Conservation (phyloP, 306 rosid species). For the Lablab purpureus region DNA sequence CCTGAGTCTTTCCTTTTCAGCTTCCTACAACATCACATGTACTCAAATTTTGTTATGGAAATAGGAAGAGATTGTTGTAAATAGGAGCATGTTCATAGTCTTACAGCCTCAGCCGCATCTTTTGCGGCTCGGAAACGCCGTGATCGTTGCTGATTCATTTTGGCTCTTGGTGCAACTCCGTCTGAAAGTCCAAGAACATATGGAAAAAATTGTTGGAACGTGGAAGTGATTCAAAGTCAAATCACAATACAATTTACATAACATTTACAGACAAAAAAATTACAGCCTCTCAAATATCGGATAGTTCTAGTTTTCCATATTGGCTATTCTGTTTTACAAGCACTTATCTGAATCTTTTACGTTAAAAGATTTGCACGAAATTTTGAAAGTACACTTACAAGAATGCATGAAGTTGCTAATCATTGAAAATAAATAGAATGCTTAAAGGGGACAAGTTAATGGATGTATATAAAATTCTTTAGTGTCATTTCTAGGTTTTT, state of each 20-base stretch:
- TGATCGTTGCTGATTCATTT: conserved; percentile 98
- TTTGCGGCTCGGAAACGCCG: conserved; percentile 97
- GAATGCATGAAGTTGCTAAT: background rate
- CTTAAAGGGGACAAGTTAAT: conserved; percentile 19
- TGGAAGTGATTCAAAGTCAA: conserved; percentile 33
- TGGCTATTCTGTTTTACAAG: conserved; percentile 18
- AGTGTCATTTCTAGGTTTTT: conserved; percentile 22
- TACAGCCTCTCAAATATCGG: conserved; percentile 16
- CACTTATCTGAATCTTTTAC: conserved; percentile 31
- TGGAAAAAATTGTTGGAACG: conserved; percentile 28
- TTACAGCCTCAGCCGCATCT: conserved; percentile 96
- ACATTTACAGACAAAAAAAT: background rate
- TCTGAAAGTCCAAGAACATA: conserved; percentile 52
- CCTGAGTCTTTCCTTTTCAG: conserved; percentile 86
- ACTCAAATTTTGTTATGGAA: conserved; percentile 39
- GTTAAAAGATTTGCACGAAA: conserved; percentile 27
- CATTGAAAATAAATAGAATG: conserved; percentile 22
- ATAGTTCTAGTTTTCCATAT: conserved; percentile 1
- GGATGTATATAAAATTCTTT: conserved; percentile 28
- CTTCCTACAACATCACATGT: conserved; percentile 68
- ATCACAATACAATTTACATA: background rate
- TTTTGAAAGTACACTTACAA: conserved; percentile 25
- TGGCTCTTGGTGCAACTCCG: conserved; percentile 99
- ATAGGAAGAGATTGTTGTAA: conserved; percentile 34
- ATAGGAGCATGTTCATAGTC: conserved; percentile 47